Conservation (phyloP, 2,329 filamentous ascomycete species). For the Aspergillus sp. region DNA sequence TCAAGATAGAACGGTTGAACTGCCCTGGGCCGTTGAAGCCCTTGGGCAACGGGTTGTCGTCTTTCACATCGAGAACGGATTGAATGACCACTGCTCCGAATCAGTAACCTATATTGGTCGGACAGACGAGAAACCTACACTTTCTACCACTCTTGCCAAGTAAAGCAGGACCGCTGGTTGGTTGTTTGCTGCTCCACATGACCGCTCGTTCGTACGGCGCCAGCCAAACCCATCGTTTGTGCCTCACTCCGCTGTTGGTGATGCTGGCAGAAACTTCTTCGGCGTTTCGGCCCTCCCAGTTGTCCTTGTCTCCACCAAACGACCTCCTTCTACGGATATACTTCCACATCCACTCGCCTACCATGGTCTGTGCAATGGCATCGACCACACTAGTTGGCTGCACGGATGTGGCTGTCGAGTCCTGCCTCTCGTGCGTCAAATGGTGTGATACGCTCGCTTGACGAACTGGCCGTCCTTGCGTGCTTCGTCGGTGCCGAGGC, state of each 20-base stretch:
- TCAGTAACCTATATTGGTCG: conserved; percentile 13
- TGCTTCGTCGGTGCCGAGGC: conserved; percentile 41
- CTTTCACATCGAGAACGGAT: conserved; percentile 95
- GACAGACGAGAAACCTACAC: conserved; percentile 64
- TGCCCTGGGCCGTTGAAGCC: conserved; percentile 59
- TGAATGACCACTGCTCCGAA: conserved; percentile 77
- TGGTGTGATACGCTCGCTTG: conserved; percentile 31
- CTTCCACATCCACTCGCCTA: conserved; percentile 72
- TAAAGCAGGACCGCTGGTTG: conserved; percentile 81
- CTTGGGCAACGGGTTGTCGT: conserved; percentile 84
- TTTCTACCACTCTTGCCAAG: conserved; percentile 95
- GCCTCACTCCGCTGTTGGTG: conserved; percentile 68
- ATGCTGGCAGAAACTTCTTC: conserved; percentile 74
- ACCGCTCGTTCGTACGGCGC: conserved; percentile 95
- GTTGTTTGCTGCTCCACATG: conserved; percentile 98
- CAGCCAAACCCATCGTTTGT: conserved; percentile 98
- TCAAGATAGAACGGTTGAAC: conserved; percentile 93
- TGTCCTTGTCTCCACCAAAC: conserved; percentile 71
- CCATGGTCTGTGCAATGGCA: conserved; percentile 97
- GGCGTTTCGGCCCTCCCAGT: conserved; percentile 60
- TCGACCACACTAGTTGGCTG: conserved; percentile 85
- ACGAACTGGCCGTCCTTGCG: conserved; percentile 28
- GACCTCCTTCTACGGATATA: conserved; percentile 70
- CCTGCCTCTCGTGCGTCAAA: conserved; percentile 42
- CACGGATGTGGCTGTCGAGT: conserved; percentile 61